Evolutionary conservation across 257 asterid species (phyloP).

Genomic region (Fraxinus americana): DNA sequence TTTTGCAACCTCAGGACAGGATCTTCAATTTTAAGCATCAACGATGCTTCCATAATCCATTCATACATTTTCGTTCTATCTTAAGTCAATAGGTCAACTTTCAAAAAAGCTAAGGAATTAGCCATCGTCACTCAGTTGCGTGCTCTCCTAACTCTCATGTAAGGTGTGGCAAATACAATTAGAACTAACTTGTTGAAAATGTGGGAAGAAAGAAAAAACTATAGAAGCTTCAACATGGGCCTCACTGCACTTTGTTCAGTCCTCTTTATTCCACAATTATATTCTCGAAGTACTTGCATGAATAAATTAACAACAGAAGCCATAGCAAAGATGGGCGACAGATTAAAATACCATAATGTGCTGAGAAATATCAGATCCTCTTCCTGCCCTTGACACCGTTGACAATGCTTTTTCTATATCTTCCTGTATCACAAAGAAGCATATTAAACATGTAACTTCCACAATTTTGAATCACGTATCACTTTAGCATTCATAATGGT

Average conservation of each 20-base stretch:
- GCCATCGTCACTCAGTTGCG: neutral
- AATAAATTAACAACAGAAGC: conserved; percentile 14
- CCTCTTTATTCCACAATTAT: conserved; percentile 3
- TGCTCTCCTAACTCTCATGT: neutral
- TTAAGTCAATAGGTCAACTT: neutral
- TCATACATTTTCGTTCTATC: neutral
- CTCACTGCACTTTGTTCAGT: neutral
- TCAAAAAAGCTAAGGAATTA: neutral
- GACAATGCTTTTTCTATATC: conserved; percentile 83
- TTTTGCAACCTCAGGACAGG: neutral
- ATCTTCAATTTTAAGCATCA: neutral
- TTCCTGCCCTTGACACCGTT: conserved; percentile 53
- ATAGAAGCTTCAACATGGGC: neutral
- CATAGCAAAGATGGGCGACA: conserved; percentile 11
- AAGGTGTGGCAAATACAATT: neutral
- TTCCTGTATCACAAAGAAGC: conserved; percentile 56
- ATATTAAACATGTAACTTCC: conserved; percentile 20
- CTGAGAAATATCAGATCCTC: conserved; percentile 63
- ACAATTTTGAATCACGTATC: neutral
- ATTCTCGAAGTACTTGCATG: conserved; percentile 18
- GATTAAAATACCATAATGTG: conserved; percentile 67
- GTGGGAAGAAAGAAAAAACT: neutral
- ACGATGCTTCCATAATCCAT: neutral
- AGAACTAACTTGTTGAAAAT: neutral
- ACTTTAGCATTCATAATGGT: conserved; percentile 1